phyloP scores from a whole-genome alignment of 1,284 basidiomycete species.

The Boletus smithii region DNA sequence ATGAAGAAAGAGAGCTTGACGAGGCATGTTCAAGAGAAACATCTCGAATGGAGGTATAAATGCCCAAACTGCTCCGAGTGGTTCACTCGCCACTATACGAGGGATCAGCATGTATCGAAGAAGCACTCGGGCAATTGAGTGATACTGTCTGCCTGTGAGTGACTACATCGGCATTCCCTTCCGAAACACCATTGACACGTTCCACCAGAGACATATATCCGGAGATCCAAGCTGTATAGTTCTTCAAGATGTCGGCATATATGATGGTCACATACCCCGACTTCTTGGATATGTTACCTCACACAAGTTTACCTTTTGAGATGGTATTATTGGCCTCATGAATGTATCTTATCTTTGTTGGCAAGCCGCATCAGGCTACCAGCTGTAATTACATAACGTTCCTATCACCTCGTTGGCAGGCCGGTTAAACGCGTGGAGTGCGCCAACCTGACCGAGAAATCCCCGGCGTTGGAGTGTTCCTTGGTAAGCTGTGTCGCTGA shows the following conservation, averaged over 20 bases:
- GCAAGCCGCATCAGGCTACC: background rate
- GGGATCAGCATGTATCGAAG: conserved; percentile 11
- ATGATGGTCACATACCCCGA: background rate
- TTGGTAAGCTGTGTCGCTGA: conserved; percentile 23
- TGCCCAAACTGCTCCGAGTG: conserved; percentile 22
- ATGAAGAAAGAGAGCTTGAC: conserved; percentile 33
- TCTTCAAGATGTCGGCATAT: too few relatives aligned
- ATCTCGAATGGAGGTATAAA: conserved; percentile 19
- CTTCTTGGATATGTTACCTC: conserved; percentile 9
- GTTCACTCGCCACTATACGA: conserved; percentile 32
- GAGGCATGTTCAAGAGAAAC: conserved; percentile 29
- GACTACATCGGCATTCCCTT: background rate
- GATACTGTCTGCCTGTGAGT: conserved; percentile 12
- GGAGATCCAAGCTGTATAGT: too few relatives aligned
- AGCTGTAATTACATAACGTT: conserved; percentile 3
- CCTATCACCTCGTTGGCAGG: conserved; percentile 6
- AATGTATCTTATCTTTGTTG: conserved; percentile 10
- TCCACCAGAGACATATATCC: background rate
- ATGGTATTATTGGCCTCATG: conserved; percentile 9
- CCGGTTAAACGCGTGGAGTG: background rate
- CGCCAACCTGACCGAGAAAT: conserved; percentile 9
- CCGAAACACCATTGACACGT: conserved; percentile 3
- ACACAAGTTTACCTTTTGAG: background rate
- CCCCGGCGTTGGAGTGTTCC: conserved; percentile 4
- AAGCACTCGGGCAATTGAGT: conserved; percentile 11